phyloP scores from a whole-genome alignment of 2,329 filamentous ascomycete species.

The Catunica adiposa region DNA sequence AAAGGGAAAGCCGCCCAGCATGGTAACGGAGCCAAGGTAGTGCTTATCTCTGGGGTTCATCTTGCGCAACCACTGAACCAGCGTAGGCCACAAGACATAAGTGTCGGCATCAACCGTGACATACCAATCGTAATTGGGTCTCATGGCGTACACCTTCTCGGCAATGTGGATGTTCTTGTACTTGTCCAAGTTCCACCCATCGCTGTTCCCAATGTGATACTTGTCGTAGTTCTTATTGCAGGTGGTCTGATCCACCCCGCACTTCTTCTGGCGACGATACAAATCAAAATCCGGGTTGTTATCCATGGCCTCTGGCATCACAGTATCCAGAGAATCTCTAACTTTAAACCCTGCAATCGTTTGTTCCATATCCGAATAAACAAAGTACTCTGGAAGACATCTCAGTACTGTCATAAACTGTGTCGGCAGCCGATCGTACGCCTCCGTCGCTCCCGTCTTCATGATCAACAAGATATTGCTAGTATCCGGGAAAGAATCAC shows the following conservation, averaged over 20 bases:
- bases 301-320: slow-evolving; percentile 27
- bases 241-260: slow-evolving; percentile 28
- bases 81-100: slow-evolving; percentile 37
- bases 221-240: slow-evolving; percentile 23
- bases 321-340: slow-evolving; percentile 30
- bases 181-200: slow-evolving; percentile 40
- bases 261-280: slow-evolving; percentile 29
- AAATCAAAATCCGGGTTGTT: slow-evolving; percentile 34
- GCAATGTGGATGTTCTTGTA: slow-evolving; percentile 47
- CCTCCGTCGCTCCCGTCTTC: slow-evolving; percentile 41
- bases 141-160: slow-evolving; percentile 33
- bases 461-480: slow-evolving; percentile 34
- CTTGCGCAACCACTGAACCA: slow-evolving; percentile 31
- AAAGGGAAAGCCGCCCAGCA: slow-evolving; percentile 28
- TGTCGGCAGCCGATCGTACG: slow-evolving; percentile 34
- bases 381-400: slow-evolving; percentile 33
- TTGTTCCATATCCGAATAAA: slow-evolving; percentile 42
- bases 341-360: slow-evolving; percentile 29
- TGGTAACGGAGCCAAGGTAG: slow-evolving; percentile 35
- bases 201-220: slow-evolving; percentile 18
- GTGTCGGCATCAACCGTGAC: slow-evolving; percentile 43
- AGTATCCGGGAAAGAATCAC: slow-evolving; percentile 27
- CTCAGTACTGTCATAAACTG: slow-evolving; percentile 36
- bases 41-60: slow-evolving; percentile 28
- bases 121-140: slow-evolving; percentile 40